Percentiles rank a stretch among this genome's conserved stretches.
Conservation (phyloP, 495 filamentous ascomycete species). For the Antarctomyces pellizariae region DNA sequence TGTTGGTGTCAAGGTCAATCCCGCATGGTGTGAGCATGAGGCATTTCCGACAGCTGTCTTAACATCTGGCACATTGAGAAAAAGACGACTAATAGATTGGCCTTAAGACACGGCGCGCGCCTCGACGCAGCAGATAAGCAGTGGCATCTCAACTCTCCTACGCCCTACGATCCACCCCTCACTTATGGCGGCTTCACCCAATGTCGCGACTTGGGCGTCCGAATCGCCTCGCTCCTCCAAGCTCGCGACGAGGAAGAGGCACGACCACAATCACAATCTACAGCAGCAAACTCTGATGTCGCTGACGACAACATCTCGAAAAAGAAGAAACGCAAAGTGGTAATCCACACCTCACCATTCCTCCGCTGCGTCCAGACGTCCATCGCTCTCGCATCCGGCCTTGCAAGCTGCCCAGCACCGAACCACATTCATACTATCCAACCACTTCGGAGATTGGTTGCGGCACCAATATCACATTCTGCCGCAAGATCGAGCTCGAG, state of each 20-base stretch:
- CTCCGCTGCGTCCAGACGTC: constrained; percentile 85
- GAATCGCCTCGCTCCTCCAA: constrained; percentile 54
- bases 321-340: constrained; percentile 34
- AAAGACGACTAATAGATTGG: constrained; percentile 2
- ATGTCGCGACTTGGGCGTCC: constrained; percentile 48
- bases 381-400: constrained; percentile 68
- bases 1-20: no score
- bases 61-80: not conserved
- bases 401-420: constrained; percentile 36
- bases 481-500: no score
- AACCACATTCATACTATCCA: no score
- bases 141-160: constrained; percentile 89
- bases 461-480: no score
- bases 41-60: not conserved
- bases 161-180: constrained; percentile 85
- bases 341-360: constrained; percentile 83
- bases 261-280: constrained; percentile 6
- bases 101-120: constrained; percentile 60
- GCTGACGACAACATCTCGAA: constrained; percentile 5
- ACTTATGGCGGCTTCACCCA: constrained; percentile 91
- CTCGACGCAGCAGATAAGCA: constrained; percentile 82
- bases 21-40: no score
- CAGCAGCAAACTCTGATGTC: constrained; percentile 5
- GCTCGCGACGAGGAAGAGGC: constrained; percentile 16
- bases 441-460: no score